Evolutionary conservation across 2,329 filamentous ascomycete genomes (phyloP), one percentile per base, ranked within the genome.

Genomic region (Cercospora zeina): DNA sequence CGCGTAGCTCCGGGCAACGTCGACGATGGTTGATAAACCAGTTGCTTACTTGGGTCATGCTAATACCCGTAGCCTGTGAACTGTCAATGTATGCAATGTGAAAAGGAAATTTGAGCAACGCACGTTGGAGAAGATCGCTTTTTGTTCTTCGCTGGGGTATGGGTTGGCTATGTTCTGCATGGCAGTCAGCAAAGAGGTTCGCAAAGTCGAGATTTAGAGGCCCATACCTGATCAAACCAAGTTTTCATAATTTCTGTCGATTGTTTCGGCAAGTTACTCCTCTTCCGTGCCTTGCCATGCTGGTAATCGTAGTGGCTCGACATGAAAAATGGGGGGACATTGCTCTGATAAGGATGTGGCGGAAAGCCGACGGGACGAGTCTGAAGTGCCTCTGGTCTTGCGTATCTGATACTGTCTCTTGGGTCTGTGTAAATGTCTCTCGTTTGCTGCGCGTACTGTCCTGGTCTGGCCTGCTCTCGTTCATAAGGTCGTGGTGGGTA

Each of bases 41-140:
- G 62, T 76, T 76, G 71, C 74, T 76, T 63, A 76, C 74, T 65
- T 76, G 74, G 39, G 74, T 76, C 72, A 76, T 71, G 62, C 73
- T 76, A 65, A 76, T 75, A 21, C 73, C 74, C 9, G 74, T 74
- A 11, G 68, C 70, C 72, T 73, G 51, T 34, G 9, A 8, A 31
- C 16, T 50, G 33, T 61, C 45, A 65, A 59, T 49, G 39, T 30
- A 13, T 11, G 36, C 21, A 6, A 27, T 54, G 31, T 14, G 6
- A 16, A 19, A 16, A 33, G 11, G 36, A n/a, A 10, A 2, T 27
- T 1, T 2, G 14, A 10, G 14, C 13, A 10, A 71, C 71, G 66
- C 65, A 74, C 72, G 34, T 68, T 71, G 10, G 72, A 72, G 59
- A 74, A 74, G 10, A 71, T 55, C n/a, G 68, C 68, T 55, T 76